Evolutionary conservation across 768 basidiomycete genomes (phyloP), one percentile per base, ranked within the genome.

Genomic region (Kwoniella europaea): DNA sequence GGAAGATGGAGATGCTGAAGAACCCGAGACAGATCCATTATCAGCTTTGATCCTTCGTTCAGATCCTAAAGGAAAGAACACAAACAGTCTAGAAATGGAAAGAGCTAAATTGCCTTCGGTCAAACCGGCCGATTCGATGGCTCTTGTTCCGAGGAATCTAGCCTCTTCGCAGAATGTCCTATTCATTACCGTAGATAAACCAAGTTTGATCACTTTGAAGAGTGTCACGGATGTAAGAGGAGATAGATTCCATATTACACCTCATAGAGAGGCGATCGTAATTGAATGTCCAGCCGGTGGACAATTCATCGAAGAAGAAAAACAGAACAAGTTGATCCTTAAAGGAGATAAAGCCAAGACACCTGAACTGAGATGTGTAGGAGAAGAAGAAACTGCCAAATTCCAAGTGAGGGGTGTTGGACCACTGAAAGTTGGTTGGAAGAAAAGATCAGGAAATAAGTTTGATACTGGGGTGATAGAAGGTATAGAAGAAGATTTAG

Each of bases 211-310:
- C 59, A 89, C 89, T 13, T 86, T 98, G 16, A 91, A 91, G 71
- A 88, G 88, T 55, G 89, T 94, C 15, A 79, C 89, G 20, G 94
- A 95, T 79, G 83, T 86, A 13, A 88, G 89, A 1, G 88, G 88
- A 53, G 88, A 89, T 54, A 90, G 91, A 54, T 92, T 93, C 46
- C 89, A 92, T 29, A 84, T 95, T 41, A 75, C 76, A n/a, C 87
- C 65, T 85, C 89, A 55, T 35, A 86, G 86, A 15, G 88, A 91
- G 69, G 87, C 93, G 42, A 87, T 88, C 0, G 85, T 96, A 55
- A 92, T 90, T 13, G 91, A 93, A 20, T 97, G 94, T 79, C 94
- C 94, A 6, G 86, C 85, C 4, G 92, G 90, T 4, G 87, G 82
- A 1, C 27, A 88, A 74, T 94, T 94, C 77, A 76, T 85, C 0